phyloP scores from a whole-genome alignment of 2,329 filamentous ascomycete genomes.

The Arthrobotrys conoides region DNA sequence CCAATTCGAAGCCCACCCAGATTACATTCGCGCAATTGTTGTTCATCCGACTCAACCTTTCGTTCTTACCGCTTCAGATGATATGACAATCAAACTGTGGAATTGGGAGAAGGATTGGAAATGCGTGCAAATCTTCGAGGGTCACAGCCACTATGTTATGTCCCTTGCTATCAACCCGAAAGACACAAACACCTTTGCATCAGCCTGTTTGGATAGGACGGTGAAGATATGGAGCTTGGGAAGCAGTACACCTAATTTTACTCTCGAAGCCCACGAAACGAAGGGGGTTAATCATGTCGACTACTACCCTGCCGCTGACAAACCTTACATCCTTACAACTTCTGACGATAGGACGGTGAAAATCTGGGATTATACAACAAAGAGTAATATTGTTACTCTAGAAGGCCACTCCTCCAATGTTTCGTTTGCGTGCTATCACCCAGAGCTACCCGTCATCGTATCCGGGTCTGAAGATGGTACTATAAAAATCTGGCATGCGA shows the following conservation, averaged over 20 bases:
- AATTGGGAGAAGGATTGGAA: conserved; percentile 99
- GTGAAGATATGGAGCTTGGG: conserved; percentile 99
- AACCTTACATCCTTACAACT: conserved; percentile 92
- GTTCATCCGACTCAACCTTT: conserved; percentile 97
- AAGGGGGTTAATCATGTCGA: conserved; percentile 90
- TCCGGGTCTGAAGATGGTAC: conserved; percentile 98
- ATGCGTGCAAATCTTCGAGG: conserved; percentile 96
- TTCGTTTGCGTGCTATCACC: conserved; percentile 97
- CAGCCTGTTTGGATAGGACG: conserved; percentile 93
- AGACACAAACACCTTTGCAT: conserved; percentile 92
- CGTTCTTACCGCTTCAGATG: conserved; percentile 94
- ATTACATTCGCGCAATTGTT: conserved; percentile 97
- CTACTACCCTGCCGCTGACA: conserved; percentile 82
- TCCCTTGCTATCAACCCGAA: conserved; percentile 97
- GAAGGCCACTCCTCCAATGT: conserved; percentile 99
- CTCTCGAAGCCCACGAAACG: conserved; percentile 79
- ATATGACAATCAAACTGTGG: conserved; percentile 99
- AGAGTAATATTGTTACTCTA: conserved; percentile 94
- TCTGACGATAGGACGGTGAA: conserved; percentile 97
- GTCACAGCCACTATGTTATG: conserved; percentile 97
- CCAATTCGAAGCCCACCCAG: conserved; percentile 95
- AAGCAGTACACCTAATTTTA: conserved; percentile 94
- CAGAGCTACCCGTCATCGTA: conserved; percentile 95
- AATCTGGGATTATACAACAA: conserved; percentile 99
- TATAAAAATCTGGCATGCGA: conserved; percentile 98